Base-by-base conservation (phyloP, 164 flowering plant genomes). In the Kalanchoe fedtschenkoi region DNA sequence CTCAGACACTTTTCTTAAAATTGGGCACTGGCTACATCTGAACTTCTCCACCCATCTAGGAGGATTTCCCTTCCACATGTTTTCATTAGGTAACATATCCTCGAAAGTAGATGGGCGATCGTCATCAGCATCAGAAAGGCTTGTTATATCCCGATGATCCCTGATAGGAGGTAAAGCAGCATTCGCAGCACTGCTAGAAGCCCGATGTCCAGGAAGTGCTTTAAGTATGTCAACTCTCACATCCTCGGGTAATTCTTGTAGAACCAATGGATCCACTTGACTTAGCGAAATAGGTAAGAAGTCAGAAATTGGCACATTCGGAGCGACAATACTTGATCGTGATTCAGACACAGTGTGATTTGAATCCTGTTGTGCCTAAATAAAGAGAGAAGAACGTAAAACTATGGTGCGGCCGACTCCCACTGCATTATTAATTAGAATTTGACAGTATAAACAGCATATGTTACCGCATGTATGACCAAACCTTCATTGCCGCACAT, bases 31-130 rank as follows among this genome's bases (percentile, higher is more conserved):
- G 74, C 90, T 78, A 55, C 0, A 58, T 78, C 75, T 76, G 74
- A 90, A 93, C 60, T 72, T 78, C 38, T 69, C 73, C 67, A 88
- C 86, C 98, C 98, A 93, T 15, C 22, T 44, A 1, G 97, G 98
- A 66, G 97, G 97, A 75, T 59, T 76, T 65, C 97, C 97, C 53
- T 21, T 54, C 95, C 93, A 88, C 62, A 90, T 77, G 68, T 68
- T 71, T 5, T 62, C 62, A 41, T 55, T 63, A 56, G 58, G 56
- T 68, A 39, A 61, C 65, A 60, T 56, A 38, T 65, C 73, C 30
- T 6, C 19, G 32, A 32, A 46, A 26, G 35, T 60, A 7, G 47
- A 13, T 30, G 47, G 35, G 19, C 72, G 65, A 41, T 65, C 70
- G 38, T 34, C 14, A 34, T 21, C 60, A 44, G 39, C 61, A 21